Evolutionary conservation across 2,329 filamentous ascomycete species (phyloP).

Genomic region (Trichoderma sp.): DNA sequence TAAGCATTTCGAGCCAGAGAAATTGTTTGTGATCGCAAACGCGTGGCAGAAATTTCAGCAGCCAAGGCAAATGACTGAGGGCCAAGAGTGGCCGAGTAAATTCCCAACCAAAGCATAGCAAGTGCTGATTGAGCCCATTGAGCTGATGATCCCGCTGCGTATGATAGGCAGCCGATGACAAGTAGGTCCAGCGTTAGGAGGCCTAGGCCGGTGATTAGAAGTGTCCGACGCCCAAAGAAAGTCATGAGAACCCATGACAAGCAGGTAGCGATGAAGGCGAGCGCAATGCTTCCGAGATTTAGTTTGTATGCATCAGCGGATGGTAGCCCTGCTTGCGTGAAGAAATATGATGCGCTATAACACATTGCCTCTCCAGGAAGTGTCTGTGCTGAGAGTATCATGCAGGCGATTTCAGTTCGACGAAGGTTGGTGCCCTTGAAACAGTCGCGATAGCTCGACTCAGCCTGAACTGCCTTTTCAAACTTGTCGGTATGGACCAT

Average conservation of each 20-base stretch:
- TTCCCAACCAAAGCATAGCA: not conserved
- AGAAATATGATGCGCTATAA: not conserved
- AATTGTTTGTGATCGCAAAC: not conserved
- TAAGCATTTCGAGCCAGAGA: not conserved
- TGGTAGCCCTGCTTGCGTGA: not conserved
- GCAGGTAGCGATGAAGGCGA: not conserved
- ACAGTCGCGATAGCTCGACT: not conserved
- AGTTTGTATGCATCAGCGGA: not conserved
- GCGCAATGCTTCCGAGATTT: not conserved
- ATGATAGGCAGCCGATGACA: not conserved
- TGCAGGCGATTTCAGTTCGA: not conserved
- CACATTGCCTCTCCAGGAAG: not conserved
- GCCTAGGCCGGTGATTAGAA: not conserved
- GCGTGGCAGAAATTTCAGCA: not conserved
- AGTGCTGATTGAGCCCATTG: not conserved
- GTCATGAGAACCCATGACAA: not conserved
- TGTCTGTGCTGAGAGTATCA: not conserved
- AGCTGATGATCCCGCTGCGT: not conserved
- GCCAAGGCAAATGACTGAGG: not conserved
- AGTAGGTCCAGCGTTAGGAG: not conserved
- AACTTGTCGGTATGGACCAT: not conserved
- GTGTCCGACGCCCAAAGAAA: not conserved
- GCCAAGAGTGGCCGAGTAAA: not conserved
- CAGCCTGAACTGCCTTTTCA: not conserved
- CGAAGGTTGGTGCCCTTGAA: not conserved